Base-by-base conservation (phyloP, 352 stramenopile genomes). In the Pythium sp. region DNA sequence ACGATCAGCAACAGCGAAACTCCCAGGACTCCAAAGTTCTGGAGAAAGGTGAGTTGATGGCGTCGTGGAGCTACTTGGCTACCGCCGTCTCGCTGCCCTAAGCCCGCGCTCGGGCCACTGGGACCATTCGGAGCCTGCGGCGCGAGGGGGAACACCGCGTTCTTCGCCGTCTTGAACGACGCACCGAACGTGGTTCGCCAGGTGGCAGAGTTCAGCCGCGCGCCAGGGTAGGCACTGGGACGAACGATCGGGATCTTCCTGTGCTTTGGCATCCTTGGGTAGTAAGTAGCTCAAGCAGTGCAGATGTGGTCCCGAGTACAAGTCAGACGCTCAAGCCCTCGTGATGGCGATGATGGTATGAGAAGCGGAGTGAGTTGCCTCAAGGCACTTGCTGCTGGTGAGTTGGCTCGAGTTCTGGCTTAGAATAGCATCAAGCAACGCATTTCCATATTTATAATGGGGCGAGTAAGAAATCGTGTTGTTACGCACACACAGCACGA, bases 21-120 rank as follows among this genome's bases (percentile, higher is more conserved):
- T 0, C 72, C 77, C 22, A 79, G 47, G 1, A 72, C 8, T 2
- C 74, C 74, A 56, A 83, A 81, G 5, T 70, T 72, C 51, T 76
- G 64, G 43, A 66, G 62, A 58, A 78, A 74, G 49, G 72, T 69
- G 2, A 78, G 61, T 8, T 61, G 65, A 18, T 73, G 62, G 3
- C 24, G n/a, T 11, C 15, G 38, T 28, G 26, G 26, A 28, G 28
- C 7, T 53, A 4, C 38, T 14, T 49, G 6, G 1, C 18, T 20
- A 32, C 18, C 11, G 8, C 3, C n/a, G 22, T 36, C 30, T 47
- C 36, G 34, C 11, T 58, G 24, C 5, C 14, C 30, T 32, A 32
- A 32, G 30, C 30, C 36, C 12, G 30, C 22, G 28, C 26, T 30
- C 15, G 38, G 18, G 14, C 24, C 58, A 7, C 22, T 63, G 11